A percentile compares a stretch with the other conserved stretches of the same genome.
Conservation (phyloP, 306 rosid species). For the Sophora flavescens region DNA sequence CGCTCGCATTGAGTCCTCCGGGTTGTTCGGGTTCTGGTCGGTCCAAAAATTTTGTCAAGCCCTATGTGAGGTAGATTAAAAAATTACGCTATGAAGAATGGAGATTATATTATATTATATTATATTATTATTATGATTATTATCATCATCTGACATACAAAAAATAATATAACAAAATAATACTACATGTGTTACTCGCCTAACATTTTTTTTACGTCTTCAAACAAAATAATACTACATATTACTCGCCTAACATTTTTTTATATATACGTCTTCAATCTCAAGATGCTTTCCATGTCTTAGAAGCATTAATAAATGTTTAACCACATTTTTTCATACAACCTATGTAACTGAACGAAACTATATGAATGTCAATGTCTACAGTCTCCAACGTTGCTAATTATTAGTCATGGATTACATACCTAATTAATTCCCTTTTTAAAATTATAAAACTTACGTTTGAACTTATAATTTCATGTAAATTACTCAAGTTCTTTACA, state of each 20-base stretch:
- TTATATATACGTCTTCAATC: conserved; percentile 53
- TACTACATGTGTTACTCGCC: neutral
- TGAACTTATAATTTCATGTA: no score
- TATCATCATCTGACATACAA: neutral
- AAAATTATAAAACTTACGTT: no score
- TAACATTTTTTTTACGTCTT: conserved; percentile 31
- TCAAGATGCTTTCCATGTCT: conserved; percentile 45
- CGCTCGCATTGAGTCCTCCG: no score
- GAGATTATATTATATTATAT: no score
- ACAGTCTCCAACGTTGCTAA: conserved; percentile 47
- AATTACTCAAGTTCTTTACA: no score
- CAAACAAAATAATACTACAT: no score
- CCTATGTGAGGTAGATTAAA: no score
- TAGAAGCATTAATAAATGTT: conserved; percentile 28
- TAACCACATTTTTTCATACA: conserved; percentile 26
- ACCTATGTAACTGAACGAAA: conserved; percentile 42
- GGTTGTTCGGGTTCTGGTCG: no score
- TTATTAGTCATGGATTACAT: conserved; percentile 21
- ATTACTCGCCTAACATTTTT: no score
- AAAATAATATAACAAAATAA: neutral
- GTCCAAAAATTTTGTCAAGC: no score
- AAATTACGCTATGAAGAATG: neutral
- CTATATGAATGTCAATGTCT: conserved; percentile 51
- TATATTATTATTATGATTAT: neutral
- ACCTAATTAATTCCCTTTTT: no score